Evolutionary conservation across 1,284 basidiomycete genomes (phyloP).

Genomic region (Pseudozyma thailandica): DNA sequence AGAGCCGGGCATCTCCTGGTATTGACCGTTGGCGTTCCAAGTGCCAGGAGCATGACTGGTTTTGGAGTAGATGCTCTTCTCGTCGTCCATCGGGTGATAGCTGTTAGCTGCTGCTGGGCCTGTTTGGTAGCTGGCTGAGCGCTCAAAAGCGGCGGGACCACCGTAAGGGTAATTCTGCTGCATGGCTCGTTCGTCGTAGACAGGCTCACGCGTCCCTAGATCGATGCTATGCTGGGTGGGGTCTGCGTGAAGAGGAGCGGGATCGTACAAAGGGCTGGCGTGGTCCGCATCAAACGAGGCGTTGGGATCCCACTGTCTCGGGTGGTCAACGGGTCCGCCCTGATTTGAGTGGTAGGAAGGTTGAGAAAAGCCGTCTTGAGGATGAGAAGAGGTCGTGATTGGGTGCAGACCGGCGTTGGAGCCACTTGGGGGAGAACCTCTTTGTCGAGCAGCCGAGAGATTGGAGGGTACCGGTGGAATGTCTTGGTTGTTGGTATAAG

Average conservation of each 20-base stretch:
- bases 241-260: slow-evolving; percentile 19
- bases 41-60: slow-evolving; percentile 22
- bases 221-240: slow-evolving; percentile 34
- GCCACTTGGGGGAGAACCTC: slow-evolving; percentile 1
- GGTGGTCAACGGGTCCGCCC: slow-evolving; percentile 18
- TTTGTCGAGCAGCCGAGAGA: slow-evolving; percentile 24
- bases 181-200: slow-evolving; percentile 22
- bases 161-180: slow-evolving; percentile 34
- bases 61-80: slow-evolving; percentile 49
- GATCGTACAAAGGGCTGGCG: slow-evolving; percentile 30
- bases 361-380: slow-evolving; percentile 17
- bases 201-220: slow-evolving; percentile 19
- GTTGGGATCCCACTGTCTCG: slow-evolving; percentile 39
- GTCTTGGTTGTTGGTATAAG: slow-evolving; percentile 17
- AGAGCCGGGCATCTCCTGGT: slow-evolving; percentile 23
- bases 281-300: slow-evolving; percentile 32
- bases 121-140: slow-evolving; percentile 30
- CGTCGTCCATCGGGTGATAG: slow-evolving; percentile 31
- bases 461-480: slow-evolving; percentile 35
- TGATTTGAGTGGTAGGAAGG: slow-evolving; percentile 13
- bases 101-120: slow-evolving; percentile 13
- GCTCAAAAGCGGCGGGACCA: slow-evolving; percentile 28
- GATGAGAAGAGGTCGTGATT: slow-evolving; percentile 10
- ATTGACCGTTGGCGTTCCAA: slow-evolving; percentile 17
- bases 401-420: not conserved